Conservation (phyloP, 2,329 filamentous ascomycete genomes). For the Stylonectria norvegica region DNA sequence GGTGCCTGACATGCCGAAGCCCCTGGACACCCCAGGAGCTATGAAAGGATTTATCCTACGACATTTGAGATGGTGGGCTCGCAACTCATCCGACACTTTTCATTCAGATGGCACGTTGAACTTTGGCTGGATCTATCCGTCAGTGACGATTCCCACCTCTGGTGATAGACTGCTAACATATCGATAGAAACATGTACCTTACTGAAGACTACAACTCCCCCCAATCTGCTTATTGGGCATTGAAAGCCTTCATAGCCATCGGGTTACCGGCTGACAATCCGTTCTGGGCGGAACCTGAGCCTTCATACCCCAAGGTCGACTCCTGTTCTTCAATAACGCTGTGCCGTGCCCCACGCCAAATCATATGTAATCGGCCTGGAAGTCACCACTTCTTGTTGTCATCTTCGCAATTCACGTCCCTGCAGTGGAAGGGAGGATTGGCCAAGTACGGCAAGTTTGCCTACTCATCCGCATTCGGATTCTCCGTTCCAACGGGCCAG, state of each 20-base stretch:
- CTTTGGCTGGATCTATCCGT: constrained; percentile 36
- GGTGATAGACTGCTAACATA: neutral
- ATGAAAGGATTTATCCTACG: constrained; percentile 47
- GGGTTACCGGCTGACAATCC: constrained; percentile 28
- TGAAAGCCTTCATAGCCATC: constrained; percentile 46
- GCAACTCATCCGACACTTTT: constrained; percentile 39
- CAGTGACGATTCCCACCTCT: neutral
- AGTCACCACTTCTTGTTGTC: constrained; percentile 17
- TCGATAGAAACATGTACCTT: constrained; percentile 46
- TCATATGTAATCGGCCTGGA: constrained; percentile 34
- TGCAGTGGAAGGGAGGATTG: constrained; percentile 3
- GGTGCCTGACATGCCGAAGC: constrained; percentile 33
- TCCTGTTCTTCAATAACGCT: neutral
- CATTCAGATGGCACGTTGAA: constrained; percentile 45
- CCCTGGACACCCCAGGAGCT: constrained; percentile 34
- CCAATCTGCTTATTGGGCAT: constrained; percentile 51
- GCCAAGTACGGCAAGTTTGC: constrained; percentile 44
- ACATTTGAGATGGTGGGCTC: constrained; percentile 48
- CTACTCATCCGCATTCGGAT: constrained; percentile 43
- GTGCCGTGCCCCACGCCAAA: constrained; percentile 34
- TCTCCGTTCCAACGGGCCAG: constrained; percentile 37
- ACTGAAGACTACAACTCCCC: constrained; percentile 54
- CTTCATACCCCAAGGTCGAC: neutral
- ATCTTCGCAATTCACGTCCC: constrained; percentile 7
- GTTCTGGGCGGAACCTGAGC: constrained; percentile 2